Percentiles rank a stretch among this genome's conserved stretches.
phyloP scores from a whole-genome alignment of 768 basidiomycete species.

The Rhodosporidiobolus sp. region DNA sequence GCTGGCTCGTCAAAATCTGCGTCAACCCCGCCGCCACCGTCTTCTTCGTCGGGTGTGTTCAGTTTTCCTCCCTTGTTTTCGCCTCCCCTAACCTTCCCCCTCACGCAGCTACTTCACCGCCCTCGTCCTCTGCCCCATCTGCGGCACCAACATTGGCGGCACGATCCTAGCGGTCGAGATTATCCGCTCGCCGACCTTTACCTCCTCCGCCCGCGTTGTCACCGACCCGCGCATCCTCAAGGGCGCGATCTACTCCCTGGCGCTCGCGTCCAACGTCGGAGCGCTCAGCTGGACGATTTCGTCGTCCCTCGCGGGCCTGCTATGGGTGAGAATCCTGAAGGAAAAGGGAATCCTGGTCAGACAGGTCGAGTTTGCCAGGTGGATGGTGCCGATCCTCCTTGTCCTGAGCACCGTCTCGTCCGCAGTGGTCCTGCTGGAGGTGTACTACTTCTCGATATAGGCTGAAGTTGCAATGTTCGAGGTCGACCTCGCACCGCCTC shows the following conservation, averaged over 20 bases:
- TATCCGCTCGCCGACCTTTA: slow-evolving; percentile 51
- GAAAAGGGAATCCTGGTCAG: slow-evolving; percentile 68
- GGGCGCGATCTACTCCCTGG: slow-evolving; percentile 63
- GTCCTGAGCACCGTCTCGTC: slow-evolving; percentile 66
- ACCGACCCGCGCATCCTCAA: slow-evolving; percentile 44
- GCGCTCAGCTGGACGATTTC: slow-evolving; percentile 86
- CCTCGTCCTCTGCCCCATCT: slow-evolving; percentile 50
- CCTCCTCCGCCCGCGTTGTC: slow-evolving; percentile 18
- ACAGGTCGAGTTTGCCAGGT: slow-evolving; percentile 64
- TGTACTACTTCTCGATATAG: slow-evolving; percentile 48
- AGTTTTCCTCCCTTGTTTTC: not conserved
- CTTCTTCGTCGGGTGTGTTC: slow-evolving; percentile 66
- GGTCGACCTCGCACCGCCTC: too few species aligned
- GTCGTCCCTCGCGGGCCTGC: slow-evolving; percentile 78
- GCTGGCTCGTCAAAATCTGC: slow-evolving; percentile 57
- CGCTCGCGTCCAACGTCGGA: slow-evolving; percentile 82
- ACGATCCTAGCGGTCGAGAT: slow-evolving; percentile 84
- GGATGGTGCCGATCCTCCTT: slow-evolving; percentile 67
- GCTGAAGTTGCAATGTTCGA: too few species aligned
- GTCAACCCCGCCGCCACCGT: slow-evolving; percentile 59
- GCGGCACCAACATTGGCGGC: slow-evolving; percentile 86
- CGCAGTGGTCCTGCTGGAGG: slow-evolving; percentile 71
- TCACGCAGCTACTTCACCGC: slow-evolving; percentile 34
- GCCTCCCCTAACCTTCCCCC: slow-evolving; percentile 15
- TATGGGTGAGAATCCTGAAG: slow-evolving; percentile 71